A percentile compares a stretch with the other conserved stretches of the same genome.
phyloP scores from a whole-genome alignment of 345 rosid genomes.

The Barbarea vulgaris region DNA sequence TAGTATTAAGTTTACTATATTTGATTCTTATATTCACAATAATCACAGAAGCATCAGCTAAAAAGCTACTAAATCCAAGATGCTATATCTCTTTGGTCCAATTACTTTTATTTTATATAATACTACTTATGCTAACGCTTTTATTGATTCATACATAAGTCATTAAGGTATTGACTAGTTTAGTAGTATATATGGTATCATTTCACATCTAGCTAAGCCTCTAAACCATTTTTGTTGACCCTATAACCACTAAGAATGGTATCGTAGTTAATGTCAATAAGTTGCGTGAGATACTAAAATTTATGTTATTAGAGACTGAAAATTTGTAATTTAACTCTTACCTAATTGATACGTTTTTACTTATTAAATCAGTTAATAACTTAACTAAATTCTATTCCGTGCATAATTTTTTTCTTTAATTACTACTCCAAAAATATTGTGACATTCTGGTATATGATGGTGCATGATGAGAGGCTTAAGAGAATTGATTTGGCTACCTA shows the following conservation, averaged over 20 bases:
- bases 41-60: conserved; percentile 30
- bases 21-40: conserved; percentile 26
- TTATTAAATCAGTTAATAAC: neutral
- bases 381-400: no score
- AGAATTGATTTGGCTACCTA: no score
- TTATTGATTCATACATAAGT: conserved; percentile 5
- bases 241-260: neutral
- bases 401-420: no score
- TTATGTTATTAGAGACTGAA: neutral
- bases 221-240: conserved; percentile 10
- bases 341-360: neutral
- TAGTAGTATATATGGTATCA: conserved; percentile 16
- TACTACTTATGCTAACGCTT: conserved; percentile 25
- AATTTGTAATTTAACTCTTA: neutral
- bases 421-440: no score
- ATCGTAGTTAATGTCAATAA: neutral
- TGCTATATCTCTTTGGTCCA: conserved; percentile 33
- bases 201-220: neutral
- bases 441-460: no score
- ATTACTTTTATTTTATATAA: neutral
- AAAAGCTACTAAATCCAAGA: conserved; percentile 27
- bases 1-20: conserved; percentile 20
- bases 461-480: no score
- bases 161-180: neutral
- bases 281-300: neutral